Evolutionary conservation across 2,329 filamentous ascomycete species (phyloP), one percentile per base, ranked within the genome.

Genomic region (Alternaria rosae): DNA sequence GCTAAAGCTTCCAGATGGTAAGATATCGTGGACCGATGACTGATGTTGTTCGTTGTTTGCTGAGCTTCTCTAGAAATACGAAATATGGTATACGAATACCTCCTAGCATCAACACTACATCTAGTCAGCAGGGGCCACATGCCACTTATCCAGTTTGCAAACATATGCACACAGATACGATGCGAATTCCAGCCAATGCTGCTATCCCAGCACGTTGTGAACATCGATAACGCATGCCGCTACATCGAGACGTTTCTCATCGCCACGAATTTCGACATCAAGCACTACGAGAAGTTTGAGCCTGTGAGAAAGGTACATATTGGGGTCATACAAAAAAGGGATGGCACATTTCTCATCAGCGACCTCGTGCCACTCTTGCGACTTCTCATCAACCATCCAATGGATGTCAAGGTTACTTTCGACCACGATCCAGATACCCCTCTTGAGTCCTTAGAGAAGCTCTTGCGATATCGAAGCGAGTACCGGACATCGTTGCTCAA

Each of bases 81-180:
- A 13, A 28, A 17, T 3, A n/a, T 1, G 0, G 17, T 17, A 2
- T 47, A 26, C 20, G 3, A 1, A 1, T n/a, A 0, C 13, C 21
- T 26, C 43, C 10, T 26, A 2, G 43, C 5, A n/a, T 0, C 0
- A 4, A 47, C 25, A n/a, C 15, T 23, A 47, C 23, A 4, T 28
- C 1, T 15, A 15, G 23, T 47, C 8, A 47, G 15, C 43, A 28
- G 23, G 15, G 23, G 15, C 4, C 1, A 4, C 0, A 47, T 28
- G 43, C 9, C 23, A 26, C 43, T 47, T 21, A 0, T 47, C 3
- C 23, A n/a, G 7, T 11, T 23, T 8, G 1, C 23, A 47, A 10
- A 17, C 25, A 7, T 15, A 2, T 28, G 43, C 10, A 2, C 1
- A 12, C 23, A 47, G 3, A 8, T 47, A 2, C 8, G 23, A 3